phyloP scores from a whole-genome alignment of 2,329 filamentous ascomycete genomes.

The Trichoderma aggressivum region DNA sequence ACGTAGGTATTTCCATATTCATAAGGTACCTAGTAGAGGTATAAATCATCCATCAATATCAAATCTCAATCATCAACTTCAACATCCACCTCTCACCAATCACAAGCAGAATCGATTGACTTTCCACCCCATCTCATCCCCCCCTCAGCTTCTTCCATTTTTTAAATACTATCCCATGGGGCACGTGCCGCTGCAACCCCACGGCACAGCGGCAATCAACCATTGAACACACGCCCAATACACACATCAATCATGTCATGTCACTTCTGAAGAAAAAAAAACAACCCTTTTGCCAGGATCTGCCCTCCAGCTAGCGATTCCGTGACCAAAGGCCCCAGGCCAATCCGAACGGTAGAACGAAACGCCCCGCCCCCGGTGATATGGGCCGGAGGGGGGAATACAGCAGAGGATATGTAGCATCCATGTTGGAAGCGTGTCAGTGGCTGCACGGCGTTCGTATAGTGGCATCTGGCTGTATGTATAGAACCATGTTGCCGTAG shows the following conservation, averaged over 20 bases:
- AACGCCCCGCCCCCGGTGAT: background rate
- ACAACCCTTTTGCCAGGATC: background rate
- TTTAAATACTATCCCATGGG: background rate
- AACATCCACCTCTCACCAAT: background rate
- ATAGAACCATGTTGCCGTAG: background rate
- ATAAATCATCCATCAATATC: background rate
- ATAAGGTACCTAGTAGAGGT: no score
- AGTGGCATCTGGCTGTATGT: background rate
- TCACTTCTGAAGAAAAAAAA: background rate
- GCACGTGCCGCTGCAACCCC: background rate
- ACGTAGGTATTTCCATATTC: no score
- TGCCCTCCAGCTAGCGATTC: background rate
- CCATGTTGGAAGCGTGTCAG: background rate
- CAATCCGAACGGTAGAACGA: background rate
- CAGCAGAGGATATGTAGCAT: background rate
- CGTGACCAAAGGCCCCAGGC: background rate
- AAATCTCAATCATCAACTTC: background rate
- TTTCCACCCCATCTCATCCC: background rate
- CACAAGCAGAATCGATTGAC: background rate
- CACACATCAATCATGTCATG: background rate
- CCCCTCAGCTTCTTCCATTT: background rate
- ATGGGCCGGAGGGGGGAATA: background rate
- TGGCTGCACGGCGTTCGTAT: constrained; percentile 4
- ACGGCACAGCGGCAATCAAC: background rate
- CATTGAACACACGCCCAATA: background rate